A percentile compares a stretch with the other conserved stretches of the same genome.
Evolutionary conservation across 768 basidiomycete genomes (phyloP).

Genomic region (Boletus subcaerulescens): DNA sequence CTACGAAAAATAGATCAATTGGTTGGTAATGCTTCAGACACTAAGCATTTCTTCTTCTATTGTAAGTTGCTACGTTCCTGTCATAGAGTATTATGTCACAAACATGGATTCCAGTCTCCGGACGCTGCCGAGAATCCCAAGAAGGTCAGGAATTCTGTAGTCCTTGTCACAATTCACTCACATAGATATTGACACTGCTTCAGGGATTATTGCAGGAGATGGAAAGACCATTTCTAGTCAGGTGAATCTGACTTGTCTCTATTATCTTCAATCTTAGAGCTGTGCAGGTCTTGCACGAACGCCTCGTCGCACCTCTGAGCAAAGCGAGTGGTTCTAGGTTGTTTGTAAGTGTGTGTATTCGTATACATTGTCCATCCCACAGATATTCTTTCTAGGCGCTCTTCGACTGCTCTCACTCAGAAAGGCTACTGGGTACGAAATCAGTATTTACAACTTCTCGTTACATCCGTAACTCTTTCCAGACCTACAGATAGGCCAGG

Average conservation of each 20-base stretch:
- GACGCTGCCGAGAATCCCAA: not conserved
- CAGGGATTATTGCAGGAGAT: not conserved
- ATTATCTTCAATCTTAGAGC: not conserved
- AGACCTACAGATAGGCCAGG: not conserved
- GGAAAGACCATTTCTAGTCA: constrained; percentile 5
- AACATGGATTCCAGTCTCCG: not conserved
- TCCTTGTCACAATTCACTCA: too few species aligned
- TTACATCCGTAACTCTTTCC: not conserved
- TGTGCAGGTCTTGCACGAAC: constrained; percentile 1
- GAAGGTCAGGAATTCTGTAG: constrained; percentile 28
- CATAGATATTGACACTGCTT: not conserved
- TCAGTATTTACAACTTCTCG: not conserved
- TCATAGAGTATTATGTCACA: not conserved
- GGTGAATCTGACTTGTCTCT: not conserved
- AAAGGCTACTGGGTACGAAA: constrained; percentile 1
- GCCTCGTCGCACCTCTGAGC: not conserved
- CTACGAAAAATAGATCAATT: constrained; percentile 41
- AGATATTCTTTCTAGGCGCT: not conserved
- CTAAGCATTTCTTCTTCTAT: constrained; percentile 50
- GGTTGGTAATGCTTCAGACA: constrained; percentile 38
- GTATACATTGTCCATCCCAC: not conserved
- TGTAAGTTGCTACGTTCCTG: constrained; percentile 34
- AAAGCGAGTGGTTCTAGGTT: not conserved
- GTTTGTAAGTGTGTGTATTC: not conserved
- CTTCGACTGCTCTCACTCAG: constrained; percentile 14